Percentiles rank a stretch among this genome's conserved stretches.
These are phyloP conservation scores for Carpinus fangiana DNA, from an alignment of 306 rosid genomes.

Conservation along the genomic window DNA sequence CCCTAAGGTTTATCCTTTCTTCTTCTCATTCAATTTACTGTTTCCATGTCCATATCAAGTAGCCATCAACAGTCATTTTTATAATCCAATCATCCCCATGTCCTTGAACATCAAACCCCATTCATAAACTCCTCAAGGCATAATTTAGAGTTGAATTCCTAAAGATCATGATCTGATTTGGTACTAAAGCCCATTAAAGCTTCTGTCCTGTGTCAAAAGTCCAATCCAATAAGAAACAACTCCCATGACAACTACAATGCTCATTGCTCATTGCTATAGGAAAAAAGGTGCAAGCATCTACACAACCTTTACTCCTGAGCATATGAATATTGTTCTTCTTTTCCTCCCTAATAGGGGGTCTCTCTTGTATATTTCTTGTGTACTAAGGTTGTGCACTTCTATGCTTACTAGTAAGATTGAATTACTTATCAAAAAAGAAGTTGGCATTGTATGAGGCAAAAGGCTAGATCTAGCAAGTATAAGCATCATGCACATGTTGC, in stretches of 20 bases:
- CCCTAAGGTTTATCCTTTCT: too few species aligned
- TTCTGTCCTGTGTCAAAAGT: neutral
- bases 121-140: neutral
- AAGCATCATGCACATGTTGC: neutral
- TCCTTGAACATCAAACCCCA: neutral
- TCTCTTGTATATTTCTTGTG: too few species aligned
- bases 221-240: neutral
- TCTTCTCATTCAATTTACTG: too few species aligned
- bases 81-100: too few species aligned
- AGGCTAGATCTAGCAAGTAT: neutral
- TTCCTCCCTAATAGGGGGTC: too few species aligned
- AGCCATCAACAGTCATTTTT: too few species aligned
- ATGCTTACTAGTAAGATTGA: too few species aligned
- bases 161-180: neutral
- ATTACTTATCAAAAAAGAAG: neutral
- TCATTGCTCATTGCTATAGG: neutral
- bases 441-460: neutral
- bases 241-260: neutral
- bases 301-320: too few species aligned
- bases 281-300: neutral
- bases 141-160: neutral
- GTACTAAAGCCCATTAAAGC: neutral
- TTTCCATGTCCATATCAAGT: too few species aligned
- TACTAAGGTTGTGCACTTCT: too few species aligned
- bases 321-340: too few species aligned